Conservation (phyloP, 1,284 basidiomycete genomes). For the Ustilago curta region DNA sequence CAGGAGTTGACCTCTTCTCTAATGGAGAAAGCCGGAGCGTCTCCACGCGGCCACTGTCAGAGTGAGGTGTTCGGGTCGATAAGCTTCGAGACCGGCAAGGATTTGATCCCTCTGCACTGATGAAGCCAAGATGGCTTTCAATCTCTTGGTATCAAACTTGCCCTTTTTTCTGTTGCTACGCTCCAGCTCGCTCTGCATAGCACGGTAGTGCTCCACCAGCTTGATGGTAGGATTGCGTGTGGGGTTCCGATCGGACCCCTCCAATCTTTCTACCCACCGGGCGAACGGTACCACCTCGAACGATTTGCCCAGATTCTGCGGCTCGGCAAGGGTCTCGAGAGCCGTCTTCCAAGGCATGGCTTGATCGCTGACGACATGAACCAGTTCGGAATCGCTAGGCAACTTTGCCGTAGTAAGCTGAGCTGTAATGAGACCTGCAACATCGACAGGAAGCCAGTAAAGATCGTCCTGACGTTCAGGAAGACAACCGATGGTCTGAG, state of each 20-base stretch:
- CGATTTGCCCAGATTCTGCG: slow-evolving; percentile 75
- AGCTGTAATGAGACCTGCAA: slow-evolving; percentile 73
- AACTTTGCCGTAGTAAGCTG: slow-evolving; percentile 71
- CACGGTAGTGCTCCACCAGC: slow-evolving; percentile 71
- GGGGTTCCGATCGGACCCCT: slow-evolving; percentile 71
- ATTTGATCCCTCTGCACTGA: slow-evolving; percentile 10
- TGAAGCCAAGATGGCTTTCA: slow-evolving; percentile 15
- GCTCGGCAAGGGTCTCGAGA: slow-evolving; percentile 73
- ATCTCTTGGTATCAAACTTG: slow-evolving; percentile 23
- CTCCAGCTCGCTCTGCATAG: slow-evolving; percentile 62
- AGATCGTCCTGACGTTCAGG: slow-evolving; percentile 72
- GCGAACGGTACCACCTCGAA: slow-evolving; percentile 81
- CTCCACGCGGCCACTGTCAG: slow-evolving; percentile 31
- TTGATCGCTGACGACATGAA: slow-evolving; percentile 38
- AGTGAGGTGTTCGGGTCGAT: slow-evolving; percentile 26
- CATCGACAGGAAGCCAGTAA: slow-evolving; percentile 76
- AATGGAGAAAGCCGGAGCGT: slow-evolving; percentile 24
- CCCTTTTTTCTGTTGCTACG: neutral
- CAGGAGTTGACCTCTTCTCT: neutral
- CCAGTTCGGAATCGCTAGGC: slow-evolving; percentile 14
- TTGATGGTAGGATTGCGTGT: slow-evolving; percentile 73
- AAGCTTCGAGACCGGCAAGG: slow-evolving; percentile 13
- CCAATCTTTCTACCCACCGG: slow-evolving; percentile 73
- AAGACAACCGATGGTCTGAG: slow-evolving; percentile 72
- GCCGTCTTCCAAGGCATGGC: slow-evolving; percentile 73